Base-by-base conservation (phyloP, 495 filamentous ascomycete species). In the Saxophila tyrrhenica region DNA sequence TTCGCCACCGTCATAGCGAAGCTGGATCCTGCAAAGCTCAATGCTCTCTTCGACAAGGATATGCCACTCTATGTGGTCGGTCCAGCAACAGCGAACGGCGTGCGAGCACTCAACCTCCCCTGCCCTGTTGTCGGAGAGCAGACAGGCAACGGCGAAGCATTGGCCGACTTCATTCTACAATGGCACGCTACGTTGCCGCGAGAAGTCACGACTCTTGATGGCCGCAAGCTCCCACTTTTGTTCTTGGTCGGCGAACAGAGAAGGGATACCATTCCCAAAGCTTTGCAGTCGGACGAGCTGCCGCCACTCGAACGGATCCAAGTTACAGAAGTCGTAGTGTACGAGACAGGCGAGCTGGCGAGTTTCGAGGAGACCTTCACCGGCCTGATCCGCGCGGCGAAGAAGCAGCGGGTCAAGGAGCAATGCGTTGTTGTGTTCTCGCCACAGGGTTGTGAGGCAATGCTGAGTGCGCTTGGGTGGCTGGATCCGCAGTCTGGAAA, bases 341-440 rank as follows among this genome's bases (percentile, higher is more conserved):
- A 98, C 64, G 84, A 88, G 55, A 95, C 91, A 2, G 78, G 78
- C 0, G 86, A 89, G 39, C 83, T 86, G 77, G 75, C 74, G 24
- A 78, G 76, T 11, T 97, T 97, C 60, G 75, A 78, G 52, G 60
- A 71, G 0, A 73, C 84, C 51, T 95, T 95, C 59, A 62, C 57
- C 17, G 54, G 52, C 9, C 62, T 73, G 10, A 70, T 78, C 25
- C 42, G 57, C n/a, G 58, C 69, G 46, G 81, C 64, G 25, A 50
- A 38, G 39, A 32, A 63, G 17, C 66, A 64, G 38, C 63, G 62
- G 8, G 47, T 55, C 8, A 52, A 61, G 25, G 60, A 52, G 29
- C 74, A 84, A 59, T 97, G 92, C 90, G 81, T 90, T 1, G 86
- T 95, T 13, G 85, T 97, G 8, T 99, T 99, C 62, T 96, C 90